These are phyloP conservation scores for Hevea brasiliensis DNA, from an alignment of 345 rosid genomes.

Conservation along the genomic window DNA sequence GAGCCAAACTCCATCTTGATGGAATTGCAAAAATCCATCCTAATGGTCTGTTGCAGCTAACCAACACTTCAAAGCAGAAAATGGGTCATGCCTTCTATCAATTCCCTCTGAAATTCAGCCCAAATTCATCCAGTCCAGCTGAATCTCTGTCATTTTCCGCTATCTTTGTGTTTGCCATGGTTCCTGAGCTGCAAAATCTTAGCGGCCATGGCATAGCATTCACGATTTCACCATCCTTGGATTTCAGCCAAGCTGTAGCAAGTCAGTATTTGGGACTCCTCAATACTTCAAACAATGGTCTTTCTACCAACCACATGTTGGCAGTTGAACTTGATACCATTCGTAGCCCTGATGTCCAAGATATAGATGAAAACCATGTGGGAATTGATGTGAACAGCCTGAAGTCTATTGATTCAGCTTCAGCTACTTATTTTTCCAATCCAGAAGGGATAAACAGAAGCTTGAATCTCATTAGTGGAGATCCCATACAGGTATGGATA, in stretches of 20 bases:
- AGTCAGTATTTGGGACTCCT: conserved; percentile 22
- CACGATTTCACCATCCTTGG: conserved; percentile 13
- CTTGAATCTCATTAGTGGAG: conserved; percentile 5
- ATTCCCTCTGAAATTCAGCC: conserved; percentile 31
- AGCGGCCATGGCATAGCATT: conserved; percentile 33
- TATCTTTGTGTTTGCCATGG: conserved; percentile 23
- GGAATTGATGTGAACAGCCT: conserved; percentile 19
- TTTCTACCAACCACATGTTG: conserved; percentile 8
- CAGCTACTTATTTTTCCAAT: neutral
- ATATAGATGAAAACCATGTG: conserved; percentile 18
- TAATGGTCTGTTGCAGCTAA: conserved; percentile 50
- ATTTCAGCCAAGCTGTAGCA: conserved; percentile 4
- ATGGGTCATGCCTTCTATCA: conserved; percentile 44
- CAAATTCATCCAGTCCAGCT: conserved; percentile 9
- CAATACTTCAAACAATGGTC: neutral
- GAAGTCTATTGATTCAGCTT: conserved; percentile 2
- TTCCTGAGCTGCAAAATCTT: neutral
- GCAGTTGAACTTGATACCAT: conserved; percentile 20
- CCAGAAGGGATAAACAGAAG: neutral
- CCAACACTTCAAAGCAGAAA: conserved; percentile 35
- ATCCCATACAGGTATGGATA: conserved; percentile 8
- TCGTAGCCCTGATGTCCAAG: conserved; percentile 1
- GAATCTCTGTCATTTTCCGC: conserved; percentile 24
- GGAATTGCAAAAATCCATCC: conserved; percentile 37
- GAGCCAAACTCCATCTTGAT: conserved; percentile 27